Evolutionary conservation across 2,329 filamentous ascomycete species (phyloP), one percentile per base, ranked within the genome.

Genomic region (Penicillium sclerotigenum): DNA sequence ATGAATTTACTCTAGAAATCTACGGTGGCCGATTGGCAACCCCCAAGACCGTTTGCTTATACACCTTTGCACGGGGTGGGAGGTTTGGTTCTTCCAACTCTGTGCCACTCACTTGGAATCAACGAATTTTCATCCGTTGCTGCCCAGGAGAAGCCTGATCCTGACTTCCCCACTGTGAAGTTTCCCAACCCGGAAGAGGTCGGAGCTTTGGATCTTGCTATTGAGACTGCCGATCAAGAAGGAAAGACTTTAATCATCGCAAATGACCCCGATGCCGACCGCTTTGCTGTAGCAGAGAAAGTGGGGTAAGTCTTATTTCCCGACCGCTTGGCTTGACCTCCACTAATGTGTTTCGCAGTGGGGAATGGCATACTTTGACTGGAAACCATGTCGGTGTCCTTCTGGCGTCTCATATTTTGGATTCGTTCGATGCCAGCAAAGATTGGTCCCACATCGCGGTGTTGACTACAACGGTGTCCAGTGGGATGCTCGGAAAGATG

Each of bases 161-260:
- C 84, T 0, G 79, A 85, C 54, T 87, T 87, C 53, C 82, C 84
- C 0, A 87, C 84, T 0, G 83, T 87, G 14, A 78, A 79, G 26
- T 87, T 87, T 59, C 85, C 85, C 0, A 87, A 87, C 61, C 85
- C 85, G 0, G 85, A 87, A 66, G 85, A 87, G 65, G 80, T 80
- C 54, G 84, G 84, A 7, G 83, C 85, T 3, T 71, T 87, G 13
- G 79, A 86, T 63, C 73, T 86, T 33, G 81, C 85, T 1, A 83
- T 84, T 47, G 66, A 77, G 58, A 79, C 79, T 4, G 85, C 84
- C 28, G 78, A 84, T 43, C 69, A 72, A 47, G 66, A 78, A 18
- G 75, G 73, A 18, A 77, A 79, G 55, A 71, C 70, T 6, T 67
- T 87, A 38, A 80, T 87, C 36, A 71, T 87, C 28, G 84, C 85